Percentiles rank a stretch among this genome's conserved stretches.
These are phyloP conservation scores for Trichoderma lentiforme DNA, from an alignment of 2,329 filamentous ascomycete species.

Conservation along the genomic window DNA sequence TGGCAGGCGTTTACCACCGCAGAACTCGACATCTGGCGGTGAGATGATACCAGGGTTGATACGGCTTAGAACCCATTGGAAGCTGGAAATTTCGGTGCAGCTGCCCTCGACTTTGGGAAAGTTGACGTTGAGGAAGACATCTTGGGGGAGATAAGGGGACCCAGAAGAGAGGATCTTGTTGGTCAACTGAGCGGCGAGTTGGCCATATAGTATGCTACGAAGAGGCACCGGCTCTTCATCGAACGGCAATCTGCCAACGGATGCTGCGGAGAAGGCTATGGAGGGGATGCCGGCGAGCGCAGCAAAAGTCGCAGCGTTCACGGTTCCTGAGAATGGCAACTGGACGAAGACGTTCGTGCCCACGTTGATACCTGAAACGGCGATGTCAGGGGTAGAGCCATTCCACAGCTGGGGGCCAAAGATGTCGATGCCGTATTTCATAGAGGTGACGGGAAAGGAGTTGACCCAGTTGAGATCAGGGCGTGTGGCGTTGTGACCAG, in stretches of 20 bases:
- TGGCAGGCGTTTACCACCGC: constrained; percentile 53
- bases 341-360: constrained; percentile 55
- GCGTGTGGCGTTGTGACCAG: constrained; percentile 54
- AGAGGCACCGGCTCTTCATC: constrained; percentile 49
- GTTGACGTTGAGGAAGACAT: constrained; percentile 67
- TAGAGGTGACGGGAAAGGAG: constrained; percentile 57
- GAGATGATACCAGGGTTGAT: constrained; percentile 56
- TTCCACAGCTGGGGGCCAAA: constrained; percentile 20
- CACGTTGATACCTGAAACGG: constrained; percentile 63
- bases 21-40: constrained; percentile 54
- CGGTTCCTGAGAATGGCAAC: constrained; percentile 62
- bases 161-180: constrained; percentile 52
- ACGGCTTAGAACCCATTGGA: constrained; percentile 62
- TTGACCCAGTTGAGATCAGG: constrained; percentile 69
- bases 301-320: constrained; percentile 62
- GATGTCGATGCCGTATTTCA: constrained; percentile 14
- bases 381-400: constrained; percentile 55
- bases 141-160: constrained; percentile 59
- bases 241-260: constrained; percentile 50
- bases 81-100: constrained; percentile 52
- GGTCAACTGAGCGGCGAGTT: constrained; percentile 58
- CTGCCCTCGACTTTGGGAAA: constrained; percentile 52
- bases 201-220: constrained; percentile 59
- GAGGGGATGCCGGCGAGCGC: constrained; percentile 55
- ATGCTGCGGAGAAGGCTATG: constrained; percentile 64